Evolutionary conservation across 129 eudicot genomes (phyloP), one percentile per base, ranked within the genome.

Genomic region (Lactuca saligna): DNA sequence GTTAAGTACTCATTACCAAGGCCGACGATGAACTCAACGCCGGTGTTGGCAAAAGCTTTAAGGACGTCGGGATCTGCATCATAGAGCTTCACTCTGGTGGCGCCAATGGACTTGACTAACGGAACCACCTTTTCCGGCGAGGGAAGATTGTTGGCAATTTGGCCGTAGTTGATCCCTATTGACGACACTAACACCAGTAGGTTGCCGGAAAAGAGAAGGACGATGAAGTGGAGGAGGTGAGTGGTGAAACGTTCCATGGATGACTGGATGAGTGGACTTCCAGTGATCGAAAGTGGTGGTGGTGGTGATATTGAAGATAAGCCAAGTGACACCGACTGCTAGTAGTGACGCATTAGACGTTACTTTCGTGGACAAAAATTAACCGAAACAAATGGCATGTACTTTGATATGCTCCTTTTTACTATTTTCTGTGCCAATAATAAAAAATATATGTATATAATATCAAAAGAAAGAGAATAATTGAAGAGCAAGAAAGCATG

Each of bases 161-260:
- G 96, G 25, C 97, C 98, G 79, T 93, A 93, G 82, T 93, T 93
- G 54, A 93, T 83, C 31, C 98, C 98, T 6, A 92, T 37, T 8
- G 96, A 68, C 7, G 70, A 61, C 5, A 70, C 83, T 25, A 54
- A 7, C 7, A 59, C 42, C 33, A 61, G 51, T 81, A 68, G 35
- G 2, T 46, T 16, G 46, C 46, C 64, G 48, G 70, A 11, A 41
- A 66, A 31, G 74, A 72, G 54, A 42, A 73, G 65, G 48, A 79
- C 13, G 50, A 69, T n/a, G 9, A 69, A 12, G 66, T 38, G 66
- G 56, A 44, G 61, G 80, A 69, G 67, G 35, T 50, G 83, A 17
- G 75, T 51, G 80, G 75, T 38, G 65, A 17, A 29, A 51, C 25
- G 3, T 3, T 10, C 70, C 75, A 68, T 75, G 72, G 53, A 9